Conservation (phyloP, 192 early-diverging fungal genomes). For the Podochytrium sp. region DNA sequence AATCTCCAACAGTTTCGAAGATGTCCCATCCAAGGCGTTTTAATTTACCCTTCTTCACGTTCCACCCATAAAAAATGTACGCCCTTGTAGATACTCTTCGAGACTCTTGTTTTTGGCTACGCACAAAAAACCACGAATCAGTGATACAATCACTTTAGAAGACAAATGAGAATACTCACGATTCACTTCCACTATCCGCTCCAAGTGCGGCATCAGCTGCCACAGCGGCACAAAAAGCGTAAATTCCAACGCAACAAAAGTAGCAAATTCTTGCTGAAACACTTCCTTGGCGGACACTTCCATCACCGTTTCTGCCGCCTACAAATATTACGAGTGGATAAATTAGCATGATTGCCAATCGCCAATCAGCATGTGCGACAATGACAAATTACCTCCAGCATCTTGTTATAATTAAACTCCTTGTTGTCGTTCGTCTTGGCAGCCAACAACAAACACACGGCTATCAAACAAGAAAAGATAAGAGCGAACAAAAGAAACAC, state of each 20-base stretch:
- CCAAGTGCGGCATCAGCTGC: conserved; percentile 93
- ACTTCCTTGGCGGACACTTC: conserved; percentile 79
- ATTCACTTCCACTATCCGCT: conserved; percentile 69
- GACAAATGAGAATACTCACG: conserved; percentile 21
- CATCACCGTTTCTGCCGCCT: conserved; percentile 75
- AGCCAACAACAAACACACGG: conserved; percentile 79
- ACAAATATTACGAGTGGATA: neutral
- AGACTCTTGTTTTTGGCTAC: neutral
- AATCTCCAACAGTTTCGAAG: too few species aligned
- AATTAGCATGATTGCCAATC: too few species aligned
- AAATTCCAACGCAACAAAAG: conserved; percentile 91
- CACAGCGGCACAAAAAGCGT: conserved; percentile 81
- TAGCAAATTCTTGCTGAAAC: conserved; percentile 85
- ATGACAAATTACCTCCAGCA: conserved; percentile 58
- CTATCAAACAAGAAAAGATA: conserved; percentile 32
- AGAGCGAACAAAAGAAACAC: neutral
- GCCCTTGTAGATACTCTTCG: conserved; percentile 3
- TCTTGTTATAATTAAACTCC: conserved; percentile 60
- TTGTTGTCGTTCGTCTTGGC: conserved; percentile 88
- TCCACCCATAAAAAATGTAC: neutral
- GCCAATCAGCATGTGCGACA: too few species aligned
- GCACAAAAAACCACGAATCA: neutral
- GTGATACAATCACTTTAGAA: neutral
- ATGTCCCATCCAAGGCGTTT: too few species aligned
- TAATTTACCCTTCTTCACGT: too few species aligned